Percentiles rank a stretch among this genome's conserved stretches.
Conservation (phyloP, 805 yeast genomes). For the Kazachstania bromeliacearum region DNA sequence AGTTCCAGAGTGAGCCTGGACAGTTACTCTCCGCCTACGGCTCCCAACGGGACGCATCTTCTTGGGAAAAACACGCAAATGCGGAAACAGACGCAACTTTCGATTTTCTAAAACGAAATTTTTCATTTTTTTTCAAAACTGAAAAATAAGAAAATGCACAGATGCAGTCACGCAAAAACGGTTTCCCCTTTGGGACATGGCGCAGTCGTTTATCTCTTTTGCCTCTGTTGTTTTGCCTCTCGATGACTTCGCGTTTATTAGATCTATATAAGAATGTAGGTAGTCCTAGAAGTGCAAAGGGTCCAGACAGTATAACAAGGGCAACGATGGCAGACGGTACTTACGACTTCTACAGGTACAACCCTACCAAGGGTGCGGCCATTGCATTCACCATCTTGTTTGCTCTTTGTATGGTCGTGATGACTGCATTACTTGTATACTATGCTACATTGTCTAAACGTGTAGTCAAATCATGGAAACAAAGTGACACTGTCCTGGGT, state of each 20-base stretch:
- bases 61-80: neutral
- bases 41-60: neutral
- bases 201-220: neutral
- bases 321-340: neutral
- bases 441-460: constrained; percentile 1
- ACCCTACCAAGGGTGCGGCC: constrained; percentile 13
- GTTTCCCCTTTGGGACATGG: neutral
- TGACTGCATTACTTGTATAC: neutral
- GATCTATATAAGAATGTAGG: too few relatives aligned
- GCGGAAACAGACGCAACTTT: neutral
- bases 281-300: too few relatives aligned
- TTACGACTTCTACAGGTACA: constrained; percentile 10
- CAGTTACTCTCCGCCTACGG: too few relatives aligned
- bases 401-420: constrained; percentile 2
- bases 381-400: constrained; percentile 11
- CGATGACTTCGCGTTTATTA: too few relatives aligned
- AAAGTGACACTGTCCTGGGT: neutral
- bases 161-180: too few relatives aligned
- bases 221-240: too few relatives aligned
- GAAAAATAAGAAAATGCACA: too few relatives aligned
- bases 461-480: constrained; percentile 3
- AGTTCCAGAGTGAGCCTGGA: too few relatives aligned
- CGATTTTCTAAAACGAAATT: neutral
- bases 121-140: too few relatives aligned
- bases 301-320: neutral